Evolutionary conservation across 2,329 filamentous ascomycete species (phyloP), one percentile per base, ranked within the genome.

Genomic region (Diaporthe caulivora): DNA sequence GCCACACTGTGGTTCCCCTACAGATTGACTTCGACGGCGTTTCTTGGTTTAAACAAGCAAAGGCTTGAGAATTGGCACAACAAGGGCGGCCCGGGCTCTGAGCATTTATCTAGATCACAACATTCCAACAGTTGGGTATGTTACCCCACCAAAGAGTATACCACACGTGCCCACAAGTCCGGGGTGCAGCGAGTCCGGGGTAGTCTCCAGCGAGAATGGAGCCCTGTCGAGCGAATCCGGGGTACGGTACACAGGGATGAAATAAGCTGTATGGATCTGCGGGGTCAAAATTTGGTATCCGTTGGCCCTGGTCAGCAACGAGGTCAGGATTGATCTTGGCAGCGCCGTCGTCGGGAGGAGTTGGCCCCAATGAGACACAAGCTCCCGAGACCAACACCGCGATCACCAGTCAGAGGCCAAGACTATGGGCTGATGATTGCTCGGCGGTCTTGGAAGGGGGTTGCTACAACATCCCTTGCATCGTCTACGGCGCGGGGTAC

Each of bases 131-230:
- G 60, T 26, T 17, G 42, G 42, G 44, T 65, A 29, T 37, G 62
- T 21, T 37, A 37, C 44, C 62, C 62, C 62, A 65, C 44, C 37
- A 21, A 34, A 47, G 6, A 1, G 8, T 21, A 51, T 37, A 13
- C 15, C 18, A 51, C 44, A 37, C 62, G 21, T 51, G 62, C 29
- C 31, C 62, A 44, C 44, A n/a, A 51, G 21, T 11, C 62, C 13
- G 62, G 62, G 62, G 62, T 65, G 42, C 62, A 65, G 62, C 62
- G 44, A 65, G 37, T 51, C 55, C n/a, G 55, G 55, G 55, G 55
- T 42, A 58, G 54, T 24, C 29, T 57, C 54, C 54, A 57, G 54
- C 21, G 31, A 37, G 24, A 37, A 34, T 57, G 54, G 54, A 18
- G 54, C 13, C 34, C n/a, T 34, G 8, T 31, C 2, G 34, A 58